Evolutionary conservation across 2,329 filamentous ascomycete species (phyloP), one percentile per base, ranked within the genome.

Genomic region (Dichotomopilus funicola): DNA sequence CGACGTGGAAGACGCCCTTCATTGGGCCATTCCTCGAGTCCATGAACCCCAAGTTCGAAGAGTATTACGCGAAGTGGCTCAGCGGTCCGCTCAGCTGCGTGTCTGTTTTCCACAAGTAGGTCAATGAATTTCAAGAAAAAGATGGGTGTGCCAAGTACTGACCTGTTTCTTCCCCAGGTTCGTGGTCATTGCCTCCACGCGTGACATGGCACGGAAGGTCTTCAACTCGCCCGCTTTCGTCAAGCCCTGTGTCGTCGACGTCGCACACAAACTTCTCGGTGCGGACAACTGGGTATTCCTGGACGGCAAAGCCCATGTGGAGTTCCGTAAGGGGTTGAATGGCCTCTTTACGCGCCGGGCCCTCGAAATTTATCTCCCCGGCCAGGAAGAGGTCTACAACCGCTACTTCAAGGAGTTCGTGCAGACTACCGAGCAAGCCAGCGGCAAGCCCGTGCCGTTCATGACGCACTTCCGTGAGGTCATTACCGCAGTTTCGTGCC

Each of bases 21-120:
- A 91, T 97, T 71, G 94, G 94, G n/a, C 92, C 94, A 5, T 97
- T 99, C 73, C 79, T 97, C 55, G 78, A 96, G 68, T 96, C 91
- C 34, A 78, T 97, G 65, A 86, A 95, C 71, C 94, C 94, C 56
- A 89, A 92, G 67, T 97, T 96, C 70, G 84, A 87, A 59, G 83
- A 91, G 67, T 99, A 99, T 76, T 81, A 91, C 71, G 86, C 80
- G 59, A 96, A 97, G 79, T 99, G 94, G 94, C 72, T 80, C 65
- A 95, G 90, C 68, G 94, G 89, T 47, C 86, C 89, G 48, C 78
- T 99, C 64, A 96, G 91, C 78, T 99, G 94, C 69, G 94, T 99
- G 59, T 96, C 91, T 2, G 91, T 99, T 66, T 99, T 99, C 78
- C 94, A 99, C 83, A 99, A 97, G 90, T 95, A 82, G 64, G 84